Evolutionary conservation across 1,284 basidiomycete genomes (phyloP).

Genomic region (Cryptococcus neoformans): DNA sequence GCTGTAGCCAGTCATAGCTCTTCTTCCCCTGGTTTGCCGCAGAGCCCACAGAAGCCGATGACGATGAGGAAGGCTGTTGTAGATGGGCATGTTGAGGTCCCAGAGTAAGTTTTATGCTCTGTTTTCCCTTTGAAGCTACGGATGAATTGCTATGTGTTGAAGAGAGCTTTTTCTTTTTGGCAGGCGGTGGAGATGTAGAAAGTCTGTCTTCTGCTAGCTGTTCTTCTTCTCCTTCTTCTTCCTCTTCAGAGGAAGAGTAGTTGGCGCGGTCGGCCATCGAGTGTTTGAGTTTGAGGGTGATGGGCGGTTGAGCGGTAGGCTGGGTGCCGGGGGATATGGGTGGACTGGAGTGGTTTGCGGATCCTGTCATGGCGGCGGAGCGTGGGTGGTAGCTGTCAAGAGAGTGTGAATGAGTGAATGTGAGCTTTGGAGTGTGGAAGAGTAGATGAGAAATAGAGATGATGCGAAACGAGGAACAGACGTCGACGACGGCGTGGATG

Average conservation of each 20-base stretch:
- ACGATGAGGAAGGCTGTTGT: not conserved
- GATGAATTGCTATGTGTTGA: too few species aligned
- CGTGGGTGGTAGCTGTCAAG: too few species aligned
- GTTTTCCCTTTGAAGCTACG: not conserved
- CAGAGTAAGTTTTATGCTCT: conserved; percentile 1
- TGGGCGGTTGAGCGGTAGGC: conserved; percentile 25
- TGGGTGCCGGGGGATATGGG: conserved; percentile 6
- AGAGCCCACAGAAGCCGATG: not conserved
- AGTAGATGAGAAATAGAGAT: too few species aligned
- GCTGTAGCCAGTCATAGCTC: conserved; percentile 43
- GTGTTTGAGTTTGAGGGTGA: conserved; percentile 20
- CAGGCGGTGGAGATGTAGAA: conserved; percentile 1
- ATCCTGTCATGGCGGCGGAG: too few species aligned
- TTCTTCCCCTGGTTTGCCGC: conserved; percentile 25
- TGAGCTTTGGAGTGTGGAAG: too few species aligned
- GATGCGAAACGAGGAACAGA: too few species aligned
- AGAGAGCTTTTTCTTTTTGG: conserved; percentile 8
- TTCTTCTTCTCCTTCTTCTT: conserved; percentile 5
- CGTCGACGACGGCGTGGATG: not conserved
- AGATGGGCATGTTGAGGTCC: not conserved
- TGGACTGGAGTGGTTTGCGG: too few species aligned
- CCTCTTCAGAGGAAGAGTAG: conserved; percentile 40
- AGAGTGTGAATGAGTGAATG: too few species aligned
- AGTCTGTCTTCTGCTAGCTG: not conserved
- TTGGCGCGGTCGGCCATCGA: conserved; percentile 18